These are phyloP conservation scores for Herpetomonas tarakana DNA, from an alignment of 208 protist genomes.

Conservation along the genomic window DNA sequence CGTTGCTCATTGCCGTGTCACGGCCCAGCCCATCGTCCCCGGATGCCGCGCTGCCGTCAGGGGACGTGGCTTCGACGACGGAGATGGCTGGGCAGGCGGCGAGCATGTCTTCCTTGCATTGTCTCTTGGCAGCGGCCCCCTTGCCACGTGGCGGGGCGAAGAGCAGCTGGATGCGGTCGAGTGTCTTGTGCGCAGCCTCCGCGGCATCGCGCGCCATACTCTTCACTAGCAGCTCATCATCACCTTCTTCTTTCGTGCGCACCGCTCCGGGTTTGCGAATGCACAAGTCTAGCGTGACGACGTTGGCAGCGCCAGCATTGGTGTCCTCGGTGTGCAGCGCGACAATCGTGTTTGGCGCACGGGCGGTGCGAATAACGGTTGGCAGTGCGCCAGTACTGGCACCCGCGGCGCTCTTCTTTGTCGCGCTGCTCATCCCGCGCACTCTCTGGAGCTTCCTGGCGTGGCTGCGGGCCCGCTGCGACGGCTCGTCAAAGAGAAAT, in stretches of 20 bases:
- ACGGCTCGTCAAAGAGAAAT: background rate
- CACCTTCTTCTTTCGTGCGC: background rate
- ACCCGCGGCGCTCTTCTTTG: background rate
- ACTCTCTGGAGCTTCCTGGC: background rate
- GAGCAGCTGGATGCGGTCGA: slow-evolving; percentile 81
- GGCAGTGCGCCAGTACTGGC: no score
- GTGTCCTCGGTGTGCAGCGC: slow-evolving; percentile 31
- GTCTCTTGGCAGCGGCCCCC: slow-evolving; percentile 17
- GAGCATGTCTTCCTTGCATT: slow-evolving; percentile 44
- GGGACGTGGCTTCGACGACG: slow-evolving; percentile 21
- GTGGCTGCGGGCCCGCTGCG: background rate
- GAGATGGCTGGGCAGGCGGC: slow-evolving; percentile 40
- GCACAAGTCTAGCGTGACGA: slow-evolving; percentile 45
- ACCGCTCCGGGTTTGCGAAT: slow-evolving; percentile 5
- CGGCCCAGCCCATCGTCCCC: slow-evolving; percentile 25
- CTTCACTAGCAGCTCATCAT: slow-evolving; percentile 23
- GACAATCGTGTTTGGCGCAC: slow-evolving; percentile 29
- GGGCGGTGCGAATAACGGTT: slow-evolving; percentile 10
- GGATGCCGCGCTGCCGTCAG: slow-evolving; percentile 9
- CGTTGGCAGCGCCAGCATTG: background rate
- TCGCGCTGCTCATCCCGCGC: background rate
- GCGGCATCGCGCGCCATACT: slow-evolving; percentile 70
- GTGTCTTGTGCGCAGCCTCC: slow-evolving; percentile 50
- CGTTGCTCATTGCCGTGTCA: slow-evolving; percentile 55
- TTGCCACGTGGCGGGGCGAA: slow-evolving; percentile 26